phyloP scores from a whole-genome alignment of 2,329 filamentous ascomycete genomes.

The Ophiostoma perfectum region DNA sequence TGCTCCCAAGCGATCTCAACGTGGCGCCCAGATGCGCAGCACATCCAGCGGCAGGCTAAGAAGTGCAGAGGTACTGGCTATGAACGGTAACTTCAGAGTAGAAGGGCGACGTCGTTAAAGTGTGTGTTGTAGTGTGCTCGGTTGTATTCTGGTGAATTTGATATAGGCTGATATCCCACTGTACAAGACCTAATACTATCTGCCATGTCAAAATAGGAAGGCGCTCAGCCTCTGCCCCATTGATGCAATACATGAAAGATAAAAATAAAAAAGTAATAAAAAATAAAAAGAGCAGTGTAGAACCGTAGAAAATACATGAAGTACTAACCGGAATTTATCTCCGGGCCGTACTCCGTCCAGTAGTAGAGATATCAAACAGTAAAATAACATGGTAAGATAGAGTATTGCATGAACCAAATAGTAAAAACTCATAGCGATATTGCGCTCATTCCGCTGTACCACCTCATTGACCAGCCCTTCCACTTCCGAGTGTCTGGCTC shows the following conservation, averaged over 20 bases:
- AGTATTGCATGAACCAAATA: neutral
- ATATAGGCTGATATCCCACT: slow-evolving; percentile 2
- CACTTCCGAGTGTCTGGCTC: neutral
- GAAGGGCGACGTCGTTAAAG: too few relatives aligned
- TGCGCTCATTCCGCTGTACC: neutral
- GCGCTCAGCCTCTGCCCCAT: neutral
- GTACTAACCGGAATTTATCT: neutral
- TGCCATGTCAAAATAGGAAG: neutral
- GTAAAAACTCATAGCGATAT: slow-evolving; percentile 5
- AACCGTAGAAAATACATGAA: neutral
- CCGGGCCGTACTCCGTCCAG: neutral
- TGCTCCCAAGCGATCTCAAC: neutral
- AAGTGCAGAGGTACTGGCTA: too few relatives aligned
- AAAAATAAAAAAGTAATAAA: neutral
- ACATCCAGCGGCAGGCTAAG: too few relatives aligned
- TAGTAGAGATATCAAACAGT: neutral
- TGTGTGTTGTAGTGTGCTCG: neutral
- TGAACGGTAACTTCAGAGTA: neutral
- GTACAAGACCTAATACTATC: neutral
- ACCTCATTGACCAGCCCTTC: neutral
- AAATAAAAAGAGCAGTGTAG: neutral
- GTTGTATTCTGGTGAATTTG: neutral
- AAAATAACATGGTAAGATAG: neutral
- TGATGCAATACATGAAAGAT: neutral
- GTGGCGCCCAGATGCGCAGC: neutral